Base-by-base conservation (phyloP, 75 land plant species). In the Gnetum montanum region DNA sequence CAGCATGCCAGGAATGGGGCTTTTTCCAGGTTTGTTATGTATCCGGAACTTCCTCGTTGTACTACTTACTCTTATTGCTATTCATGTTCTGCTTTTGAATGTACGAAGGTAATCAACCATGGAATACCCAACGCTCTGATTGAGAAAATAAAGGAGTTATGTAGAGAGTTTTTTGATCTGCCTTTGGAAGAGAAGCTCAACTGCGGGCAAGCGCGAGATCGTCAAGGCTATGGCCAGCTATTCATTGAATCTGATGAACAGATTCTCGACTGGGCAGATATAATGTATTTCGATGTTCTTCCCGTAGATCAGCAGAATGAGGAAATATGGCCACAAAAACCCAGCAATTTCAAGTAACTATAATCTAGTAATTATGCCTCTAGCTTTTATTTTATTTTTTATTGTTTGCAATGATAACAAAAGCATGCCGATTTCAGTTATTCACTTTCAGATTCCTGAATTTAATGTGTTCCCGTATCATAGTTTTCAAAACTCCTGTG, bases 151-250 rank as follows among this genome's bases (percentile, higher is more conserved):
- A 70, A 55, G 59, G 27, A 23, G 1, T 34, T 31, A 4, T 48
- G 19, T 4, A 4, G 24, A 19, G 73, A 62, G 11, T 75, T 75
- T 47, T 70, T 75, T 29, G 34, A 31, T 3, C 64, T 70, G 31
- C 73, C 78, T 7, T 50, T 65, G 11, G 34, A 70, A 27, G 69
- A 65, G 15, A 75, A 70, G 57, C 45, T 57, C 22, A 54, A 27
- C 6, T 48, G n/a, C 13, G 60, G 49, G 2, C 52, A 49, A 29
- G 57, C 54, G 43, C 58, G 65, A 18, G 62, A 53, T 8, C 19
- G 65, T 43, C 49, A 65, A 57, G 78, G 73, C 20, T 75, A 69
- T 44, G 78, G 78, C 4, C 67, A 69, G 25, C 41, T 56, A 8
- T 69, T 69, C 54, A 65, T 69, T 8, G 43, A 49, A 1, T 57